A percentile compares a stretch with the other conserved stretches of the same genome.
phyloP scores from a whole-genome alignment of 139 green algal species.

The Asterochloris sp. region DNA sequence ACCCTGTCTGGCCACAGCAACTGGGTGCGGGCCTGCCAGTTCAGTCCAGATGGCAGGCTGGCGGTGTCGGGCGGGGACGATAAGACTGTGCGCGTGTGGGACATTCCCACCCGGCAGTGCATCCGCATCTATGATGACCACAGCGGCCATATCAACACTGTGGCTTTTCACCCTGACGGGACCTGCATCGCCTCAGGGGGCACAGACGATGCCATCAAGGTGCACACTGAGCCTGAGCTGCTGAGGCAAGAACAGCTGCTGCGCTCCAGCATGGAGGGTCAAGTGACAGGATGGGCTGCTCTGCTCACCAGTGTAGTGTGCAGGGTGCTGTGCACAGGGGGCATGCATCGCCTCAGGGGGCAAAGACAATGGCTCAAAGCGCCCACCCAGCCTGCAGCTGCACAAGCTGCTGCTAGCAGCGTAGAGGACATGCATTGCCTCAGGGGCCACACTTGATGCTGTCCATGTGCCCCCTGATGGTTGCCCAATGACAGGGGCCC shows the following conservation, averaged over 20 bases:
- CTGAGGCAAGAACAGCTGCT: too few species aligned
- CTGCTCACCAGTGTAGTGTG: too few species aligned
- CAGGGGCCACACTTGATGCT: too few species aligned
- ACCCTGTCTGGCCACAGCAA: constrained; percentile 82
- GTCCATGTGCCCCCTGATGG: too few species aligned
- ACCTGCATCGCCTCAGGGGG: constrained; percentile 68
- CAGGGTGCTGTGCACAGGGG: too few species aligned
- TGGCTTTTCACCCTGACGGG: constrained; percentile 83
- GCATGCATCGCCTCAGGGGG: constrained; percentile 67
- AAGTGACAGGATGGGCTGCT: too few species aligned
- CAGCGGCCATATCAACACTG: constrained; percentile 47
- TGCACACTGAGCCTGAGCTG: not conserved
- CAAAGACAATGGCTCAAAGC: constrained; percentile 68
- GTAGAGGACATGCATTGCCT: too few species aligned
- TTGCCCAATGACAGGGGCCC: too few species aligned
- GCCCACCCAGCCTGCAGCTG: too few species aligned
- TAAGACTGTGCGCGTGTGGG: constrained; percentile 76
- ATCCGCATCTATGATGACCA: constrained; percentile 66
- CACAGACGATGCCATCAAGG: constrained; percentile 70
- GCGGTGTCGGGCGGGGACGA: constrained; percentile 80
- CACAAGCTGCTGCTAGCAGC: too few species aligned
- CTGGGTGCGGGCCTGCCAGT: constrained; percentile 76
- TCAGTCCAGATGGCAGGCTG: constrained; percentile 73
- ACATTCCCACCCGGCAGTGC: constrained; percentile 61
- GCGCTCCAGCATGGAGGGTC: too few species aligned